Percentiles rank a stretch among this genome's conserved stretches.
These are phyloP conservation scores for Pseudozyma tsukubaensis DNA, from an alignment of 1,284 basidiomycete genomes.

Conservation along the genomic window DNA sequence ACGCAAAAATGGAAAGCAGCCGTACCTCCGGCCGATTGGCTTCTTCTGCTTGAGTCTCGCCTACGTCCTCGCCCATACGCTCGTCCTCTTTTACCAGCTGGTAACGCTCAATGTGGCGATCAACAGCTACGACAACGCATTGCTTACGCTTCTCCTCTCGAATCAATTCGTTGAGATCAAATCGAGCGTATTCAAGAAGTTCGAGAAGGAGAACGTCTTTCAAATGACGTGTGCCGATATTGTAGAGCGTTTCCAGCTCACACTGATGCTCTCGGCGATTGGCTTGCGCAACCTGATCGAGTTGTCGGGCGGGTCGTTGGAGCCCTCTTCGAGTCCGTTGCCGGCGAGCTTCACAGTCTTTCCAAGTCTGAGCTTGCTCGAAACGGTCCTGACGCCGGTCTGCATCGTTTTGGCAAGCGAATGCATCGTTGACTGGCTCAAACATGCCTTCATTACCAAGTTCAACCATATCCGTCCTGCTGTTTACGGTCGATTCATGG, in stretches of 20 bases:
- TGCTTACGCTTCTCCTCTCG: conserved; percentile 91
- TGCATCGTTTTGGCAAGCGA: conserved; percentile 90
- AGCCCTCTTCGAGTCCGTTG: conserved; percentile 74
- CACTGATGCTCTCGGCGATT: conserved; percentile 89
- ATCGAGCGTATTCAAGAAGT: conserved; percentile 98
- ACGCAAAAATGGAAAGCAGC: conserved; percentile 70
- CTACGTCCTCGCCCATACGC: conserved; percentile 82
- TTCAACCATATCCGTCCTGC: conserved; percentile 88
- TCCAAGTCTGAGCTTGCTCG: conserved; percentile 72
- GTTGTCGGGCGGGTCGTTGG: conserved; percentile 75
- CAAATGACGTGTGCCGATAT: conserved; percentile 92
- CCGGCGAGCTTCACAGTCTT: conserved; percentile 68
- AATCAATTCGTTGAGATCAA: conserved; percentile 99
- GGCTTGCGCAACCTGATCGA: conserved; percentile 96
- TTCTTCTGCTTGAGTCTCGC: conserved; percentile 85
- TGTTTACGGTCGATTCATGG: conserved; percentile 94
- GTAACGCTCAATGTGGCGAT: conserved; percentile 96
- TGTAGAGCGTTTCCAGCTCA: conserved; percentile 94
- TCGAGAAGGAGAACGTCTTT: conserved; percentile 99
- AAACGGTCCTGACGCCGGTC: conserved; percentile 93
- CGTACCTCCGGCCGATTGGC: conserved; percentile 78
- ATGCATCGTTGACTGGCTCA: conserved; percentile 97
- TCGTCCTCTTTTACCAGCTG: conserved; percentile 97
- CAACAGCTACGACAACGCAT: conserved; percentile 96
- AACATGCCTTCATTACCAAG: conserved; percentile 99